A percentile compares a stretch with the other conserved stretches of the same genome.
Evolutionary conservation across 2,329 filamentous ascomycete genomes (phyloP).

Genomic region (Aurifilum marmelostoma): DNA sequence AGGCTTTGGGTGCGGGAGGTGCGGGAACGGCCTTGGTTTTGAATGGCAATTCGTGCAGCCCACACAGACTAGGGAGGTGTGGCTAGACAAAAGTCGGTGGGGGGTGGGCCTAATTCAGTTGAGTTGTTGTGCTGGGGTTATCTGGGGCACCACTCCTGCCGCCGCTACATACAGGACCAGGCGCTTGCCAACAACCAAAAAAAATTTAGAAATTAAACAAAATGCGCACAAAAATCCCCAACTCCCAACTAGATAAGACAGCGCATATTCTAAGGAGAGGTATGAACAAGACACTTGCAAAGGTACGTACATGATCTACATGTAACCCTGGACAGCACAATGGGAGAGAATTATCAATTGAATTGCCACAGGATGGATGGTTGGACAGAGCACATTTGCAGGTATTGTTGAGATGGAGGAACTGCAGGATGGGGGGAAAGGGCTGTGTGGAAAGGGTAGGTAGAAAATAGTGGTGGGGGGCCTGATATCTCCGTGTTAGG

Average conservation of each 20-base stretch:
- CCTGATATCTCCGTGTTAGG: background rate
- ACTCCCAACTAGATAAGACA: background rate
- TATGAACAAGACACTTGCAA: background rate
- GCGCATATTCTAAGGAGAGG: background rate
- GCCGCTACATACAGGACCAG: conserved; percentile 4
- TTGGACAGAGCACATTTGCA: background rate
- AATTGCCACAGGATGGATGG: background rate
- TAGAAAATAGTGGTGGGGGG: background rate
- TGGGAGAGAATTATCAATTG: background rate
- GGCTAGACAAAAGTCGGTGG: background rate
- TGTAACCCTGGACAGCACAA: background rate
- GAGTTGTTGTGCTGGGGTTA: background rate
- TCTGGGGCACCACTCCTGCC: conserved; percentile 7
- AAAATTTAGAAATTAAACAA: background rate
- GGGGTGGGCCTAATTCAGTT: conserved; percentile 14
- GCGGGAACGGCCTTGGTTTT: conserved; percentile 29
- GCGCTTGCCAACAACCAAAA: conserved; percentile 8
- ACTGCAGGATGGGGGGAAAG: background rate
- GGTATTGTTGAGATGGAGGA: conserved; percentile 1
- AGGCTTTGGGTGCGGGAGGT: conserved; percentile 25
- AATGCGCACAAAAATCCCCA: background rate
- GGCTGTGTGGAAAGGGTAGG: background rate
- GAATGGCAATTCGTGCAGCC: conserved; percentile 18
- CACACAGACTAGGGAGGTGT: background rate
- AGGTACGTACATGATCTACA: background rate